Conservation (phyloP, 1,284 basidiomycete species). For the Clitocybe nebularis region DNA sequence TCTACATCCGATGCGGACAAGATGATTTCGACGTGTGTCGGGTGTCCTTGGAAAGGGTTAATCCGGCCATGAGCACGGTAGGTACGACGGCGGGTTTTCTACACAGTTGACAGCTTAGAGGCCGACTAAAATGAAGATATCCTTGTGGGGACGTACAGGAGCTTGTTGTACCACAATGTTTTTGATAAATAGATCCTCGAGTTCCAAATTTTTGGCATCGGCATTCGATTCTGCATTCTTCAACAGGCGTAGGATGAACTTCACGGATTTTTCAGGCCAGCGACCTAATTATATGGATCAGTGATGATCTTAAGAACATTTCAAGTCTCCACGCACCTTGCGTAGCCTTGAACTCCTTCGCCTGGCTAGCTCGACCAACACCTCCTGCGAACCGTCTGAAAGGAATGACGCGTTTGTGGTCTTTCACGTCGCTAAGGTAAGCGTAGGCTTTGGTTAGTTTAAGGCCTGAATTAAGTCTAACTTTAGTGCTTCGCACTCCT, state of each 20-base stretch:
- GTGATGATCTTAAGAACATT: no score
- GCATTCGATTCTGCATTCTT: slow-evolving; percentile 99
- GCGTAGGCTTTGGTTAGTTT: slow-evolving; percentile 94
- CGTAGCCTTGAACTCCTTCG: slow-evolving; percentile 96
- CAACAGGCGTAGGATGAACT: slow-evolving; percentile 90
- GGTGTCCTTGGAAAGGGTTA: slow-evolving; percentile 41
- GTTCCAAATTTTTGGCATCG: slow-evolving; percentile 93
- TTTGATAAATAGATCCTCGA: slow-evolving; percentile 92
- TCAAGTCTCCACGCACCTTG: slow-evolving; percentile 88
- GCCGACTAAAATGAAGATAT: neutral
- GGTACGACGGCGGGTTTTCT: slow-evolving; percentile 99
- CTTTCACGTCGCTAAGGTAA: slow-evolving; percentile 92
- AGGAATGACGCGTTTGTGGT: slow-evolving; percentile 97
- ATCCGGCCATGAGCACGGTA: slow-evolving; percentile 80
- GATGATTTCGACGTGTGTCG: slow-evolving; percentile 88
- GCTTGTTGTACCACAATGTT: slow-evolving; percentile 99
- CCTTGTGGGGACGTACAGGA: slow-evolving; percentile 59
- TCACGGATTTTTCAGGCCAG: slow-evolving; percentile 99
- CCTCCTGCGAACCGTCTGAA: slow-evolving; percentile 97
- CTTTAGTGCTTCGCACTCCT: slow-evolving; percentile 9
- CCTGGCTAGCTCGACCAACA: slow-evolving; percentile 96
- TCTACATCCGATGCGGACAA: slow-evolving; percentile 74
- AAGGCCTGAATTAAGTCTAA: slow-evolving; percentile 57
- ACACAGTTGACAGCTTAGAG: slow-evolving; percentile 5
- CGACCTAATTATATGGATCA: slow-evolving; percentile 63